Evolutionary conservation across 805 yeast species (phyloP), one percentile per base, ranked within the genome.

Genomic region (Vanderwaltozyma polyspora): DNA sequence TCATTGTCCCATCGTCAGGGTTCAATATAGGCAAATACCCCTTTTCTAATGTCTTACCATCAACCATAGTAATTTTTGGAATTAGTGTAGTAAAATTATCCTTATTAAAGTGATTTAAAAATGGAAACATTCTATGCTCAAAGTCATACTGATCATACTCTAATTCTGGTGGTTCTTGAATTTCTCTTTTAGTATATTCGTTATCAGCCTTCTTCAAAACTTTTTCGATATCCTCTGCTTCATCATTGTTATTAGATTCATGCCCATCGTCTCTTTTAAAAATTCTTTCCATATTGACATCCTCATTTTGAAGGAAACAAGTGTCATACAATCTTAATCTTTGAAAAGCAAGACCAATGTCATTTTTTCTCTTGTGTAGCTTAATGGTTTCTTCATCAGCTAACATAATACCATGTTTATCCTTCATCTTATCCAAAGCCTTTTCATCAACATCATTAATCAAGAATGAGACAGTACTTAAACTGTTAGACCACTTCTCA

Each of bases 91-190:
- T 32, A 29, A 46, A 44, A 11, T 34, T 42, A 8, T 33, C 22
- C 12, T n/a, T 19, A 29, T 38, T 29, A 29, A 28, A 44, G 6
- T 31, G 22, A 30, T 41, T 39, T 19, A 48, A 6, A 16, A 45
- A 36, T 3, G 52, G 52, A 37, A 44, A 48, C 49, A 49, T 45
- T 29, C 42, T 46, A 13, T 38, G 38, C 33, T 47, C 48, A 32
- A 47, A 46, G 18, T 46, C 51, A 34, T 34, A 46, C 28, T 46
- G 50, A 21, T 40, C 40, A 31, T 21, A 22, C 22, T 14, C 17
- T n/a, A n/a, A 4, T 32, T 29, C 14, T 25, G 17, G 8, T 15
- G 9, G n/a, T n/a, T 13, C 12, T 11, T 28, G 7, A 16, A 8
- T 16, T 28, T 22, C 14, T 17, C 19, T 16, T 8, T 28, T 28